A percentile compares a stretch with the other conserved stretches of the same genome.
Evolutionary conservation across 2,329 filamentous ascomycete species (phyloP).

Genomic region (Clonostachys rosea): DNA sequence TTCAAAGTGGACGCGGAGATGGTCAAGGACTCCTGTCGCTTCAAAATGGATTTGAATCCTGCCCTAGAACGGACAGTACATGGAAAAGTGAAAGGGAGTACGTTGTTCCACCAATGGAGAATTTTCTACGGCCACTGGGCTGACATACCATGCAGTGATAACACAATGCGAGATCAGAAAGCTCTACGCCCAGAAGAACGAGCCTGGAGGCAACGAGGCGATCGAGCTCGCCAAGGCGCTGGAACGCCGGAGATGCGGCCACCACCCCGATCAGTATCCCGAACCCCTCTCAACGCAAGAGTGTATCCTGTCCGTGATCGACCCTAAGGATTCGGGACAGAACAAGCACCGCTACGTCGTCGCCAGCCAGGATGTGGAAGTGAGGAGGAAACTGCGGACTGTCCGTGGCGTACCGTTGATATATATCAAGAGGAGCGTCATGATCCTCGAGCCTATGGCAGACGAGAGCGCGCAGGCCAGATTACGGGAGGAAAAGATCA

Average conservation of each 20-base stretch:
- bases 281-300: conserved; percentile 65
- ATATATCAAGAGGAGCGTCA: conserved; percentile 74
- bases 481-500: conserved; percentile 65
- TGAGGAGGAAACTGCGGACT: conserved; percentile 59
- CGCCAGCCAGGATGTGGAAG: conserved; percentile 64
- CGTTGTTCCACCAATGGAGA: conserved; percentile 19
- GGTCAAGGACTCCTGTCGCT: conserved; percentile 72
- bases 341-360: conserved; percentile 81
- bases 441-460: conserved; percentile 70
- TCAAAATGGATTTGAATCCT: conserved; percentile 83
- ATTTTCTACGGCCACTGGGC: conserved; percentile 2
- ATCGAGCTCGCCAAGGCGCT: conserved; percentile 72
- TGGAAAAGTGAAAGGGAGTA: conserved; percentile 78
- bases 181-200: conserved; percentile 60
- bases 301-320: conserved; percentile 72
- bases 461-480: conserved; percentile 57
- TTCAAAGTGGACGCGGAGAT: conserved; percentile 74
- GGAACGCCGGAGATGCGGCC: conserved; percentile 74
- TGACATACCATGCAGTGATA: conserved; percentile 51
- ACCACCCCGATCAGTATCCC: conserved; percentile 67
- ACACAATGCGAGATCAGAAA: conserved; percentile 79
- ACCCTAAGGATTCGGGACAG: conserved; percentile 64
- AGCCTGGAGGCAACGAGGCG: conserved; percentile 48
- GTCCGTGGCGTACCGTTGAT: conserved; percentile 71
- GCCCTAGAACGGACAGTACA: conserved; percentile 79